These are phyloP conservation scores for Alternaria sp. DNA, from an alignment of 2,329 filamentous ascomycete genomes.

Conservation along the genomic window DNA sequence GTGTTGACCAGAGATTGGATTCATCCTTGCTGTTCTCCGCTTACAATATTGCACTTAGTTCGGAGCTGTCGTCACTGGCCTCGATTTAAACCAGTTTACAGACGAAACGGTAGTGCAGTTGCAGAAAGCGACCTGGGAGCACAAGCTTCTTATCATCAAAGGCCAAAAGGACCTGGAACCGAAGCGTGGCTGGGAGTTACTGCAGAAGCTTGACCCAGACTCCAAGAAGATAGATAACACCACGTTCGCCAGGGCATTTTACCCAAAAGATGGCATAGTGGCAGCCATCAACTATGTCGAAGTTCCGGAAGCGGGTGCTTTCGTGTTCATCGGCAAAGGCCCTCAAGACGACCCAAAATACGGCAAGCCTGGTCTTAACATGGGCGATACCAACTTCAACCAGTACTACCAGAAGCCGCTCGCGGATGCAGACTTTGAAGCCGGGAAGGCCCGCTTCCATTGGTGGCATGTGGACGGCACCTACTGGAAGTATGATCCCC, in stretches of 20 bases:
- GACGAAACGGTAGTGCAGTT: slow-evolving; percentile 2
- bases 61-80: slow-evolving; percentile 7
- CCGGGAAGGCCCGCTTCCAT: slow-evolving; percentile 9
- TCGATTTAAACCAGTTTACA: slow-evolving; percentile 11
- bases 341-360: slow-evolving; percentile 9
- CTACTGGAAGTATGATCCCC: neutral
- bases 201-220: slow-evolving; percentile 6
- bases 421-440: slow-evolving; percentile 8
- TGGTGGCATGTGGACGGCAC: slow-evolving; percentile 7
- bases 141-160: slow-evolving; percentile 13
- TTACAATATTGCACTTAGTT: neutral
- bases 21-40: neutral
- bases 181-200: slow-evolving; percentile 8
- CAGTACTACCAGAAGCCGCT: slow-evolving; percentile 10
- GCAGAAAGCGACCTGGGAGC: slow-evolving; percentile 9
- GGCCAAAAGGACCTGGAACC: slow-evolving; percentile 6
- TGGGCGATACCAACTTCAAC: slow-evolving; percentile 6
- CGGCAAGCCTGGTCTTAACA: slow-evolving; percentile 10
- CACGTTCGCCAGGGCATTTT: slow-evolving; percentile 6
- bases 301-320: slow-evolving; percentile 10
- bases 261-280: slow-evolving; percentile 5
- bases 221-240: slow-evolving; percentile 7
- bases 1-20: neutral
- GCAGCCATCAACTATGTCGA: neutral
- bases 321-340: slow-evolving; percentile 10